Evolutionary conservation across 1,284 basidiomycete species (phyloP), one percentile per base, ranked within the genome.

Genomic region (Mrakiaceae sp.): DNA sequence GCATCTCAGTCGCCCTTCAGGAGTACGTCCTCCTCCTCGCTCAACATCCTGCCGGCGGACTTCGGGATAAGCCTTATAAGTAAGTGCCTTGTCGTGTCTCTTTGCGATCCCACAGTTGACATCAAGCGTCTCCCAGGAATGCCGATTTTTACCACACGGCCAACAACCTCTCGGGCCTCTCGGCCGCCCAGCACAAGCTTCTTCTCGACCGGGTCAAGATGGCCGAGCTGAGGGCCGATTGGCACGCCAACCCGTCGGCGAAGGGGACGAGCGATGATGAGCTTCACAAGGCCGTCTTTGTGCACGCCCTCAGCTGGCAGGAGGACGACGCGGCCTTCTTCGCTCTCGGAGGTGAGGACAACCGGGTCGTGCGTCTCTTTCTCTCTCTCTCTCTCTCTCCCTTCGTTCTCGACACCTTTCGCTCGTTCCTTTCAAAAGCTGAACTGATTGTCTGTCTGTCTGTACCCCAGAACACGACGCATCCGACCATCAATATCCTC

Each of bases 21-120:
- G 84, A 90, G 71, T 98, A 91, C 73, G 82, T 97, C 58, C 79
- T 97, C 3, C 83, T 85, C 64, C 90, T 89, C 5, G 91, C 87
- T 0, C 96, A 98, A 73, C 83, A 86, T 67, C 83, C 86, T 0
- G 80, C 83, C 0, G 94, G 93, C 11, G 95, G 95, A 8, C 76
- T 98, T 62, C 80, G 92, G 10, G 95, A 98, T 74, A 98, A 98
- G 74, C 96, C 95, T 9, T 89, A 89, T 56, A 97, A 96, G 87
- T 88, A 74, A 53, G 81, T 72, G 5, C 7, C 43, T 27, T 43
- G 43, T 48, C 46, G 46, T 54, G 7, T 7, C 68, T 16, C 11
- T 40, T 4, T 27, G 4, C 16, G 10, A 14, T 5, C 12, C 3
- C 16, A 5, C 46, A 5, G 5, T 40, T 12, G 14, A 16, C 44